Evolutionary conservation across 2,329 filamentous ascomycete species (phyloP), one percentile per base, ranked within the genome.

Genomic region (Tolypocladium tundrense): DNA sequence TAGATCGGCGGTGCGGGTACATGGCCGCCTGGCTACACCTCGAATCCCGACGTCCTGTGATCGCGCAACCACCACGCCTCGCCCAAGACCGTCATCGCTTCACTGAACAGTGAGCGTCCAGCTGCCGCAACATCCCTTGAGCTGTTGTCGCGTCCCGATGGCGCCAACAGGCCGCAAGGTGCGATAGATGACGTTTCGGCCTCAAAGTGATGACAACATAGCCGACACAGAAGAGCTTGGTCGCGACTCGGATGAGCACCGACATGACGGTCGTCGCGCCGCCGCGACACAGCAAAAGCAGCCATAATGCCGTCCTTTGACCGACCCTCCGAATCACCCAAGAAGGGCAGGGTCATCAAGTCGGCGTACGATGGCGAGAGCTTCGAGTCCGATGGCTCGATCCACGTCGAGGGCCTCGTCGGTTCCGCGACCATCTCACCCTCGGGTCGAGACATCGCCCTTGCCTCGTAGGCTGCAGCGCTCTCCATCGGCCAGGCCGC

Each of bases 391-490:
- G 88, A 95, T 73, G 87, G 88, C 56, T 89, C 87, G 1, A 92
- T 97, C 64, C 86, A 89, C 66, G 88, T 97, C 55, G 87, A 92
- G 62, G 82, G 82, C n/a, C 72, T 83, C 27, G 90, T 96, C 56
- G 91, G 91, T 53, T 95, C 93, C 7, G 92, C 93, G 65, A 93
- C 91, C 60, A 96, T 97, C 72, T 95, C 92, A 24, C 92, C 92
- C 2, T 92, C 88, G 60, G 91, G 93, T 54, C 84, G 93, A 66
- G 93, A 97, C 75, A 85, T 97, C 58, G 92, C 93, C 41, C 79
- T 97, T 62, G 93, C 91, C 57, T 95, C 91, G 80, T 83, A 67
- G 73, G 80, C 74, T 58, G 37, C 48, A 51, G 19, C 31, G 31
- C 19, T 14, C 11, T 8, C 14, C 27, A n/a, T 13, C 14, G 3